phyloP scores from a whole-genome alignment of 2,329 filamentous ascomycete genomes.

The Trichoderma citrinoviride region DNA sequence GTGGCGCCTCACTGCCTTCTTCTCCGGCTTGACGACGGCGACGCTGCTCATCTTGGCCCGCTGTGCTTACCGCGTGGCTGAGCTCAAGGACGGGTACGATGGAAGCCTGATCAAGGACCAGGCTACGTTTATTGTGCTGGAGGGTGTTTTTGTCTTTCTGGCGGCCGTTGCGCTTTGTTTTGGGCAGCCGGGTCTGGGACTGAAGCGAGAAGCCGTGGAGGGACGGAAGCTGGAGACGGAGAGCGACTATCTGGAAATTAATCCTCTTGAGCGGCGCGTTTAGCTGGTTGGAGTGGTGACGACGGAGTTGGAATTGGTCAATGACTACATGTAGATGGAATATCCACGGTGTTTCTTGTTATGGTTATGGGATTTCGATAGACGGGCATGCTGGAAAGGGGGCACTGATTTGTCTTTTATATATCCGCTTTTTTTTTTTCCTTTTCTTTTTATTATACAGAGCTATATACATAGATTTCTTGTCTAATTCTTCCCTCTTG shows the following conservation, averaged over 20 bases:
- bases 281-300: not conserved
- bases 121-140: constrained; percentile 51
- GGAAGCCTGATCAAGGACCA: constrained; percentile 55
- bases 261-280: not conserved
- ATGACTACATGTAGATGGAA: not conserved
- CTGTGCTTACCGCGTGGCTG: constrained; percentile 63
- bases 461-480: no score
- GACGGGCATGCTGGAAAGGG: not conserved
- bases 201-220: constrained; percentile 28
- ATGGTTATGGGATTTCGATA: not conserved
- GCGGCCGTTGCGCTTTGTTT: constrained; percentile 39
- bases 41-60: constrained; percentile 60
- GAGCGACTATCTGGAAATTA: constrained; percentile 26
- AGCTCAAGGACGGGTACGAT: constrained; percentile 61
- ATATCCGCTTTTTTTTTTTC: no score
- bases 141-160: constrained; percentile 44
- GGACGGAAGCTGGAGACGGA: constrained; percentile 23
- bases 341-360: not conserved
- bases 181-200: constrained; percentile 44
- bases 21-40: constrained; percentile 51
- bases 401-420: no score
- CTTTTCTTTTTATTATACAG: no score
- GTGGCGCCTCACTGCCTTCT: constrained; percentile 44
- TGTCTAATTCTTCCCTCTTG: no score
- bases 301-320: not conserved